Conservation (phyloP, 2,329 filamentous ascomycete species). For the Cadophora luteo-olivacea region DNA sequence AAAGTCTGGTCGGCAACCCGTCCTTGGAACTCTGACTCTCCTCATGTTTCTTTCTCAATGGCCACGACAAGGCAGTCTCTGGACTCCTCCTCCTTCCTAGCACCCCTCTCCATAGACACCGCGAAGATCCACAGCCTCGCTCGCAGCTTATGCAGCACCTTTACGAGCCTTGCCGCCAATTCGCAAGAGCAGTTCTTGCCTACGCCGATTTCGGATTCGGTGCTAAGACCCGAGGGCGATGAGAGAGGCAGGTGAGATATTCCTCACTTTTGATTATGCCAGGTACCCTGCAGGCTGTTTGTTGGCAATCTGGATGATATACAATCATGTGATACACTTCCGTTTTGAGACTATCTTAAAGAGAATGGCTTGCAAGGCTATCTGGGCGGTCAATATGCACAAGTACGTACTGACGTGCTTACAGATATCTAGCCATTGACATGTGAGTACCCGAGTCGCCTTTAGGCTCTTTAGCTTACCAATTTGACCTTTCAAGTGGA, state of each 20-base stretch:
- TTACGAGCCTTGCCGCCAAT: slow-evolving; percentile 57
- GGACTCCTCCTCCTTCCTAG: slow-evolving; percentile 52
- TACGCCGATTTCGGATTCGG: slow-evolving; percentile 66
- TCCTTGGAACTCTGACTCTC: neutral
- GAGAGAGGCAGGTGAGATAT: slow-evolving; percentile 55
- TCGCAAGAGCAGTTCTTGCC: slow-evolving; percentile 63
- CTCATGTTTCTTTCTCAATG: slow-evolving; percentile 29
- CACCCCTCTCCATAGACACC: slow-evolving; percentile 57
- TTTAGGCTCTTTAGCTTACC: neutral
- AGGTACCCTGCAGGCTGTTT: neutral
- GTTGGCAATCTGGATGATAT: slow-evolving; percentile 5
- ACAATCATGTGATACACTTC: slow-evolving; percentile 20
- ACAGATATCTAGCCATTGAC: slow-evolving; percentile 67
- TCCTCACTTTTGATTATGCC: neutral
- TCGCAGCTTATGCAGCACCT: slow-evolving; percentile 54
- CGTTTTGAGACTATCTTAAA: neutral
- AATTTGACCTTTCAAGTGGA: slow-evolving; percentile 55
- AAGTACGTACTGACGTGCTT: slow-evolving; percentile 27
- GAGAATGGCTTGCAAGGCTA: neutral
- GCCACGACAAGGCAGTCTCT: slow-evolving; percentile 28
- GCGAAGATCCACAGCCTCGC: slow-evolving; percentile 55
- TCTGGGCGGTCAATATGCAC: neutral
- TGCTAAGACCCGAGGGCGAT: slow-evolving; percentile 56
- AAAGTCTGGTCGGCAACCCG: neutral
- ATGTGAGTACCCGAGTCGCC: slow-evolving; percentile 56